Evolutionary conservation across 352 stramenopile species (phyloP).

Genomic region (Plasmopara muralis): DNA sequence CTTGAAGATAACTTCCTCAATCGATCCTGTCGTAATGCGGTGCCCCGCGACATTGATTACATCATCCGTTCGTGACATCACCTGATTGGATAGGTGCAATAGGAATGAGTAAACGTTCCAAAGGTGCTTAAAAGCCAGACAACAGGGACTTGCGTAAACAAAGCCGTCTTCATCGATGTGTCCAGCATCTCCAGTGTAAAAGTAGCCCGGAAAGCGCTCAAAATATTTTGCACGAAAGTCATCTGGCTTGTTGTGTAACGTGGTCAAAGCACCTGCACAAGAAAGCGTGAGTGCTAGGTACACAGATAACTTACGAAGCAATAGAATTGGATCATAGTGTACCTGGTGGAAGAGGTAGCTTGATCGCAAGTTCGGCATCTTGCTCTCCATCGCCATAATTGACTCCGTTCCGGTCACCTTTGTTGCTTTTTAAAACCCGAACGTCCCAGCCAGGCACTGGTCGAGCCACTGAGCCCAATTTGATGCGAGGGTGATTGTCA

Average conservation of each 20-base stretch:
- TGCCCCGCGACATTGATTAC: slow-evolving; percentile 89
- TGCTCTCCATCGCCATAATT: slow-evolving; percentile 50
- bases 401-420: slow-evolving; percentile 31
- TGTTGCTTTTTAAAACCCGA: slow-evolving; percentile 55
- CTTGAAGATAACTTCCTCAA: slow-evolving; percentile 85
- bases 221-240: slow-evolving; percentile 82
- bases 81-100: slow-evolving; percentile 21
- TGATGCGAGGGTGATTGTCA: slow-evolving; percentile 40
- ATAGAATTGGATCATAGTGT: background rate
- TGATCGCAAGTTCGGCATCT: slow-evolving; percentile 65
- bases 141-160: slow-evolving; percentile 47
- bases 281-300: background rate
- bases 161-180: slow-evolving; percentile 89
- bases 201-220: slow-evolving; percentile 80
- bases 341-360: slow-evolving; percentile 81
- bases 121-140: background rate
- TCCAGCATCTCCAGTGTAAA: slow-evolving; percentile 83
- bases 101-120: background rate
- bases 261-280: slow-evolving; percentile 52
- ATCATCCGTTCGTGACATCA: slow-evolving; percentile 89
- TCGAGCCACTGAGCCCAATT: slow-evolving; percentile 51
- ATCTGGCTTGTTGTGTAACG: slow-evolving; percentile 81
- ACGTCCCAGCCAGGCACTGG: slow-evolving; percentile 83
- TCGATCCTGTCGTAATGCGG: slow-evolving; percentile 77
- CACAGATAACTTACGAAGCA: background rate